Conservation (phyloP, 2,329 filamentous ascomycete genomes). For the Colletotrichum eleusines region DNA sequence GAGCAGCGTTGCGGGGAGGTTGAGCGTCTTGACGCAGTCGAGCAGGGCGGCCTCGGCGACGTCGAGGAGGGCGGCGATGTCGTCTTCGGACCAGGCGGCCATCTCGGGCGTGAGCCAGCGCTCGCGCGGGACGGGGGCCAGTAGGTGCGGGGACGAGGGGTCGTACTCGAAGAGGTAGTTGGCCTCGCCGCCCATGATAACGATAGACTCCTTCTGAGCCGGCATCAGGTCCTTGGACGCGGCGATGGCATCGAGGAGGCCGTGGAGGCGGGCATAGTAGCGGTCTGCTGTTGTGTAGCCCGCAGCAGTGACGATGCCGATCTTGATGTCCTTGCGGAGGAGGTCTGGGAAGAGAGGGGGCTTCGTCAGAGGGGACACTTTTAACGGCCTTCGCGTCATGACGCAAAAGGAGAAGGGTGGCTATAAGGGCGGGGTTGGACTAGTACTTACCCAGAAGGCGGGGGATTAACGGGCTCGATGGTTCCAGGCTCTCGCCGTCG, state of each 20-base stretch:
- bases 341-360: conserved; percentile 63
- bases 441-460: conserved; percentile 62
- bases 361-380: conserved; percentile 10
- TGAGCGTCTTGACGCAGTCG: conserved; percentile 84
- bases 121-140: conserved; percentile 74
- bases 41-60: conserved; percentile 86
- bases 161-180: conserved; percentile 94
- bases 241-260: conserved; percentile 84
- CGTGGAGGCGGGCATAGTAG: conserved; percentile 89
- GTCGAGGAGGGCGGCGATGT: conserved; percentile 86
- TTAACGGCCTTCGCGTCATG: neutral
- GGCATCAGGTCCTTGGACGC: conserved; percentile 68
- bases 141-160: conserved; percentile 71
- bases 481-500: conserved; percentile 83
- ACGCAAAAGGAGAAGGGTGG: neutral
- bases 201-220: conserved; percentile 79
- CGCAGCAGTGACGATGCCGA: conserved; percentile 96
- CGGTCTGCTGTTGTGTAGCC: conserved; percentile 89
- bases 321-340: conserved; percentile 80
- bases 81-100: conserved; percentile 79
- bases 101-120: conserved; percentile 85
- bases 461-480: conserved; percentile 81
- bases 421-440: neutral
- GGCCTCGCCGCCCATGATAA: conserved; percentile 95
- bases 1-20: conserved; percentile 82